Evolutionary conservation across 2,329 filamentous ascomycete genomes (phyloP), one percentile per base, ranked within the genome.

Genomic region (Catunica adiposa): DNA sequence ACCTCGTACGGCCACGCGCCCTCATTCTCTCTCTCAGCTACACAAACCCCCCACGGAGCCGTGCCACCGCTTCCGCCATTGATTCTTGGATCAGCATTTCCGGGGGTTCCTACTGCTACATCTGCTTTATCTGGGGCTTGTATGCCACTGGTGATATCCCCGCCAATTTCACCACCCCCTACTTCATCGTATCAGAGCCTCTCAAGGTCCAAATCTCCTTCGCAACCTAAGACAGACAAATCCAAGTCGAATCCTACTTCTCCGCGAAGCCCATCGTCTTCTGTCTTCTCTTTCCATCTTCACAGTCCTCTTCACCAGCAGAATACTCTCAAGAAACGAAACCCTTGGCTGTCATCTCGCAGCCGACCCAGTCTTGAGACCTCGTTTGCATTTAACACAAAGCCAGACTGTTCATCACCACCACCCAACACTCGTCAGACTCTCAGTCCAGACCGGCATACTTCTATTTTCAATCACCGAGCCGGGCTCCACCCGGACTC

Each of bases 321-420:
- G 11, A 56, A 56, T 23, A 56, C 54, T 20, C 37, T 44, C 38
- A 53, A 56, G 25, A 56, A 56, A 17, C 47, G 54, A 8, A 51
- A 42, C 15, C 29, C 47, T 44, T 51, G 54, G 54, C 25, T 56
- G 17, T 25, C 47, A 31, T 44, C 54, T 15, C 47, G 54, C n/a
- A 48, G 37, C 11, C 47, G 48, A 25, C 37, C 47, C 34, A 37
- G 37, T n/a, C 25, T 47, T 14, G 52, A 54, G 17, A 6, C 38
- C 20, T 17, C 52, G 14, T 26, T 48, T 8, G 23, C 23, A 4
- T 20, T 20, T 42, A 15, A 15, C 6, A 11, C 29, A 11, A 34
- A 34, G 11, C 29, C 29, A 34, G 29, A 34, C 29, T 34, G 29
- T 34, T 5, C 29, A 11, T 34, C 29, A 11, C 29, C 29, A 11